Conservation (phyloP, 2,329 filamentous ascomycete species). For the Fusarium drepaniforme region DNA sequence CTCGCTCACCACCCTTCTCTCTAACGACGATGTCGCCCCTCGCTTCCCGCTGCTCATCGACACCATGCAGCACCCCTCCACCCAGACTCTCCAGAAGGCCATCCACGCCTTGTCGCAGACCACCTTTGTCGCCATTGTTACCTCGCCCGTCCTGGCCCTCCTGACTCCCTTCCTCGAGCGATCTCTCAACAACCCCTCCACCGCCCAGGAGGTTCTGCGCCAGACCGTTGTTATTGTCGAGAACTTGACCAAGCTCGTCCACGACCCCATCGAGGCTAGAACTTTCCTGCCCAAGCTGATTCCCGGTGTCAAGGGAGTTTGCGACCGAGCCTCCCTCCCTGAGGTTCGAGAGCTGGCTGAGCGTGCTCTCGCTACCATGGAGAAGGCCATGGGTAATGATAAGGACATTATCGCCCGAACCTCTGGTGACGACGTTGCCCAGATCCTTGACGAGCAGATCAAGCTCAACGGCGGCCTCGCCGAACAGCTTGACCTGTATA, state of each 20-base stretch:
- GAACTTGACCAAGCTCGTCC: conserved; percentile 97
- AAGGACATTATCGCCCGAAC: conserved; percentile 75
- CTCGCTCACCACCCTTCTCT: conserved; percentile 87
- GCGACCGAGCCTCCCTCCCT: conserved; percentile 88
- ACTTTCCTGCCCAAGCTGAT: conserved; percentile 95
- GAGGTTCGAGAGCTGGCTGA: conserved; percentile 93
- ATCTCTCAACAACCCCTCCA: conserved; percentile 90
- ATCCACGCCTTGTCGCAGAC: conserved; percentile 97
- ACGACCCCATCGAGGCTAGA: conserved; percentile 92
- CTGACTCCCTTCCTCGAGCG: conserved; percentile 95
- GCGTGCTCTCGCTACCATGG: conserved; percentile 86
- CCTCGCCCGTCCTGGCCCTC: conserved; percentile 92
- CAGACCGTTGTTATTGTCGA: conserved; percentile 97
- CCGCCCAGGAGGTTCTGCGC: conserved; percentile 91
- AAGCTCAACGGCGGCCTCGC: conserved; percentile 75
- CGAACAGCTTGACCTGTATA: conserved; percentile 72
- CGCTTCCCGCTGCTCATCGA: conserved; percentile 93
- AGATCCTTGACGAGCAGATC: conserved; percentile 81
- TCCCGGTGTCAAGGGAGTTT: conserved; percentile 91
- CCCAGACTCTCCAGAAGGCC: conserved; percentile 90
- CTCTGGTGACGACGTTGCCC: conserved; percentile 78
- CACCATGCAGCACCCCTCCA: conserved; percentile 93
- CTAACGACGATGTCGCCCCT: conserved; percentile 96
- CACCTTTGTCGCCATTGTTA: conserved; percentile 97
- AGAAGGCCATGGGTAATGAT: conserved; percentile 89